Base-by-base conservation (phyloP, 352 stramenopile species). In the Pythium phragmitis region DNA sequence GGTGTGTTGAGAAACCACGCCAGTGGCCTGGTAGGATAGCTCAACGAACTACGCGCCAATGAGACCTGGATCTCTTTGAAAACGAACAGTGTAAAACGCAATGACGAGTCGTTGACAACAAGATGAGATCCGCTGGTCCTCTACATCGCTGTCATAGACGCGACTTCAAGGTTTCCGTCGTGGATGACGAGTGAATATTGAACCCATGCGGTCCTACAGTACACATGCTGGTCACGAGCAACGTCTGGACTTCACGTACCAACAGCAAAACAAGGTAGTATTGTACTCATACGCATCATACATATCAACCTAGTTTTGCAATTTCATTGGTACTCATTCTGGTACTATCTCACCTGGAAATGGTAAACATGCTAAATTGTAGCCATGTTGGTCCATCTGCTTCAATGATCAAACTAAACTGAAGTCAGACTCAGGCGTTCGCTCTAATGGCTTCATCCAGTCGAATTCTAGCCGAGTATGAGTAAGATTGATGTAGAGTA, bases 381-480 rank as follows among this genome's bases (percentile, higher is more conserved):
- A 53, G 47, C 47, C 47, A 53, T 53, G 19, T 53, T 9, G 2
- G 47, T 53, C 47, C 47, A 53, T 34, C 47, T 53, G 47, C 47
- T 5, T 53, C 47, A 53, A 53, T 21, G 47, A 53, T 53, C 47
- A 36, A 16, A 23, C 47, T 13, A 37, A 21, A 5, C 47, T 53
- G 47, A 37, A 53, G 23, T 21, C 47, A 53, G 47, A 53, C 47
- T 34, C 47, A 14, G 16, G 19, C 14, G 9, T 28, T 49, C 17
- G 43, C 14, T 42, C 26, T 30, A 3, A 53, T 53, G 47, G 47
- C 23, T 53, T 53, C 47, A 53, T 37, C 47, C 23, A 8, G 47
- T 53, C 47, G 37, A 42, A 42, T 42, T 30, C 26, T 30, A 16
- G 37, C 37, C 37, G 37, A 16, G 14, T 42, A 12, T 16, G 14